Evolutionary conservation across 192 early-diverging fungal genomes (phyloP).

Genomic region (Gaertneriomyces sp.): DNA sequence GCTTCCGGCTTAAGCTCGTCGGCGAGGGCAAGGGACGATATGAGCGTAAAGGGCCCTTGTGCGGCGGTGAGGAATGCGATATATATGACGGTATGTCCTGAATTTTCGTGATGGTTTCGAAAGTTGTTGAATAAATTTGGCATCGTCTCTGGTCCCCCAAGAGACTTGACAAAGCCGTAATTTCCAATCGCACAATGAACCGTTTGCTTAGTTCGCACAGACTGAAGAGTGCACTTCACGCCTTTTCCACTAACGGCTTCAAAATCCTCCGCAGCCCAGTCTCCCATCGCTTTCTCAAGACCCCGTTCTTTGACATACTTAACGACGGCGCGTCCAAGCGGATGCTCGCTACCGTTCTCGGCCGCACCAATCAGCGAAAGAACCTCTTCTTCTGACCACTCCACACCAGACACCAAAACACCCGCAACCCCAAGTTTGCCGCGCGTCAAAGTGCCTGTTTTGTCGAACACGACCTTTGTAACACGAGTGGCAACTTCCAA

Average conservation of each 20-base stretch:
- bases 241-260: conserved; percentile 68
- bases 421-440: conserved; percentile 49
- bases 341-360: conserved; percentile 85
- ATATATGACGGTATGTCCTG: conserved; percentile 77
- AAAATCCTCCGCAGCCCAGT: conserved; percentile 53
- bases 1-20: conserved; percentile 83
- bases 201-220: neutral
- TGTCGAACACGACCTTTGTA: conserved; percentile 92
- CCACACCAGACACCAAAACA: conserved; percentile 28
- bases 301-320: conserved; percentile 48
- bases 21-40: conserved; percentile 61
- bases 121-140: too few species aligned
- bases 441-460: conserved; percentile 91
- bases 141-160: too few species aligned
- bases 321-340: conserved; percentile 76
- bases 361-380: conserved; percentile 69
- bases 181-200: conserved; percentile 71
- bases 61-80: conserved; percentile 54
- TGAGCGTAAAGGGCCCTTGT: conserved; percentile 54
- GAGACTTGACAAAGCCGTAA: conserved; percentile 52
- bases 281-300: conserved; percentile 17
- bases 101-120: conserved; percentile 49
- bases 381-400: conserved; percentile 9
- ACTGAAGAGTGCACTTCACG: conserved; percentile 53
- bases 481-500: conserved; percentile 78